Percentiles rank a stretch among this genome's conserved stretches.
Evolutionary conservation across 2,329 filamentous ascomycete genomes (phyloP).

Genomic region (Aspergillus pseudoviridinutans): DNA sequence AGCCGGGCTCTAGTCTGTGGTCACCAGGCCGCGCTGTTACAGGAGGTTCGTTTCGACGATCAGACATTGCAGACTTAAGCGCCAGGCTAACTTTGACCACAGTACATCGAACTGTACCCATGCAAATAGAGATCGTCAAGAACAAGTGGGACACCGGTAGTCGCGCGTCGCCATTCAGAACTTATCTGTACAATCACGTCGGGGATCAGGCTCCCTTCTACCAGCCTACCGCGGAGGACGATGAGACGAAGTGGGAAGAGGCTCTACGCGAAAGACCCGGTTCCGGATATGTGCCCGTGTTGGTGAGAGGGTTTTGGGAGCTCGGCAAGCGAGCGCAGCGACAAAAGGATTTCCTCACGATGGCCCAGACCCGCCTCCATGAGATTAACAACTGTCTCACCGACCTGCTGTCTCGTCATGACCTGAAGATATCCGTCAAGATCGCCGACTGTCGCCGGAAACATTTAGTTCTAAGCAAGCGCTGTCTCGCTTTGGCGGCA

Average conservation of each 20-base stretch:
- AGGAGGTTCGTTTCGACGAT: conserved; percentile 24
- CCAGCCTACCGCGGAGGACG: conserved; percentile 54
- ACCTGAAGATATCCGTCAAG: conserved; percentile 56
- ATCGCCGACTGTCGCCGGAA: conserved; percentile 57
- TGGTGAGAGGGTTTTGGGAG: conserved; percentile 57
- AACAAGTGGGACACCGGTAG: conserved; percentile 58
- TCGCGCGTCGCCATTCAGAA: conserved; percentile 52
- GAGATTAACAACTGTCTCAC: conserved; percentile 63
- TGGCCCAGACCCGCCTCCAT: conserved; percentile 56
- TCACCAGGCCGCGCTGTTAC: conserved; percentile 42
- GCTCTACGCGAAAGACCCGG: conserved; percentile 57
- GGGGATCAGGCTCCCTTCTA: conserved; percentile 60
- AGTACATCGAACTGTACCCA: conserved; percentile 58
- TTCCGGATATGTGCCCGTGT: conserved; percentile 55
- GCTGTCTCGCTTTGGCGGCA: conserved; percentile 57
- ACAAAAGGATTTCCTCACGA: conserved; percentile 55
- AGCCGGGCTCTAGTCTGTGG: conserved; percentile 41
- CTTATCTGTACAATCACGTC: conserved; percentile 62
- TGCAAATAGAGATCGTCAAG: conserved; percentile 58
- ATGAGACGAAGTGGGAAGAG: conserved; percentile 62
- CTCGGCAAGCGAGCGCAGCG: conserved; percentile 55
- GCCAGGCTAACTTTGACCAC: conserved; percentile 9
- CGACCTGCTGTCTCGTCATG: conserved; percentile 57
- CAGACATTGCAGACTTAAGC: conserved; percentile 6
- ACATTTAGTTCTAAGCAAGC: conserved; percentile 57